Conservation (phyloP, 2,329 filamentous ascomycete species). For the Talaromyces sp. region DNA sequence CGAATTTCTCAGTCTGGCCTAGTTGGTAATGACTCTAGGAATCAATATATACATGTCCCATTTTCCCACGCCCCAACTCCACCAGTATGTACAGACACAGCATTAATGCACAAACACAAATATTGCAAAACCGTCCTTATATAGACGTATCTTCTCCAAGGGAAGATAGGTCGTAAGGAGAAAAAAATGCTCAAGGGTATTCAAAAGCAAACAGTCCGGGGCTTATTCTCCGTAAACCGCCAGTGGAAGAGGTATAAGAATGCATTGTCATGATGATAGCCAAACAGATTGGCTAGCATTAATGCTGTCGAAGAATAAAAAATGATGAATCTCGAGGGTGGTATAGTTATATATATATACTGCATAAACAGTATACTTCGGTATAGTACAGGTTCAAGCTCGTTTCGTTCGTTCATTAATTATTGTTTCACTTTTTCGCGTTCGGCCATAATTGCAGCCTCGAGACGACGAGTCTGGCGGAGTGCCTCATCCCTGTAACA, state of each 20-base stretch:
- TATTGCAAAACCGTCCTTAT: background rate
- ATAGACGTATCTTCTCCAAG: background rate
- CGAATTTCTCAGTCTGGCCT: background rate
- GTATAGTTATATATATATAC: slow-evolving; percentile 1
- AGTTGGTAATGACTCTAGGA: too few relatives aligned
- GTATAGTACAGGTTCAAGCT: slow-evolving; percentile 10
- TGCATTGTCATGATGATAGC: background rate
- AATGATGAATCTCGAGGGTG: background rate
- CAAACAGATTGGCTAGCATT: background rate
- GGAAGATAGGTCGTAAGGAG: background rate
- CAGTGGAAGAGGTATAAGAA: background rate
- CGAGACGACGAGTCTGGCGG: slow-evolving; percentile 63
- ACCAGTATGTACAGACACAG: slow-evolving; percentile 8
- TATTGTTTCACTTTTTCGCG: slow-evolving; percentile 51
- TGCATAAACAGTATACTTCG: background rate
- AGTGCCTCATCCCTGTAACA: slow-evolving; percentile 62
- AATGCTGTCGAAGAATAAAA: background rate
- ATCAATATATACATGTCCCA: slow-evolving; percentile 6
- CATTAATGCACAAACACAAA: background rate
- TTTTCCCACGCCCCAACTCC: background rate
- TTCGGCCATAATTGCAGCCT: slow-evolving; percentile 62
- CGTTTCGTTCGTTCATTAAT: slow-evolving; percentile 10
- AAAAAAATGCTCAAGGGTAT: slow-evolving; percentile 8
- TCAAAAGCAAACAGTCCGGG: slow-evolving; percentile 1
- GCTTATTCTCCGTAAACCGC: background rate